Percentiles rank a stretch among this genome's conserved stretches.
Conservation (phyloP, 345 rosid species). For the Iberis pinnata region DNA sequence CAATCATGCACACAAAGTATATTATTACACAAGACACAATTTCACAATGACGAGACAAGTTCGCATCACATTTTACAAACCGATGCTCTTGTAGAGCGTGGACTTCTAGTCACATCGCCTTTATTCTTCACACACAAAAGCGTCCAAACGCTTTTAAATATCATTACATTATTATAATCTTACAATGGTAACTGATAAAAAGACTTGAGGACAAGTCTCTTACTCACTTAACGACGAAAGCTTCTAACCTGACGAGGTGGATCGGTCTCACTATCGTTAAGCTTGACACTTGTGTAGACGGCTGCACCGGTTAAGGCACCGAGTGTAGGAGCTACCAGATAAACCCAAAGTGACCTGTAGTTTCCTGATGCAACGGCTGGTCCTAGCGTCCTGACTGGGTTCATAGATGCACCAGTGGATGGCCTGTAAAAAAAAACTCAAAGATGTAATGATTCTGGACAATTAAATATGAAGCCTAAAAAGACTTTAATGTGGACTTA, state of each 20-base stretch:
- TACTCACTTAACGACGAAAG: constrained; percentile 66
- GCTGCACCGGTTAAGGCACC: constrained; percentile 81
- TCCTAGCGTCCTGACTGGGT: constrained; percentile 56
- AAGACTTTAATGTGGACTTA: constrained; percentile 18
- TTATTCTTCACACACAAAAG: constrained; percentile 24
- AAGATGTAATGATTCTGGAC: constrained; percentile 1
- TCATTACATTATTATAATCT: constrained; percentile 17
- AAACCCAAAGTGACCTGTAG: constrained; percentile 66
- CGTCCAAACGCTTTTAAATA: constrained; percentile 12
- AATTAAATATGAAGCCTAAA: not conserved
- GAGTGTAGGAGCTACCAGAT: constrained; percentile 77
- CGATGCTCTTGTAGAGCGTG: constrained; percentile 17
- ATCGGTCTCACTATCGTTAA: constrained; percentile 46
- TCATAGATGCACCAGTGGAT: constrained; percentile 64
- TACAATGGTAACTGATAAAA: constrained; percentile 18
- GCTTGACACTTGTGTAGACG: constrained; percentile 71
- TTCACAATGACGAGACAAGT: constrained; percentile 18
- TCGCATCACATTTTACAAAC: constrained; percentile 14
- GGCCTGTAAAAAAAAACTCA: constrained; percentile 41
- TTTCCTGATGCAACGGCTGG: constrained; percentile 96
- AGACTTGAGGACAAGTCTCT: constrained; percentile 14
- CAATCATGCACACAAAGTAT: constrained; percentile 14
- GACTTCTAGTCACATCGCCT: constrained; percentile 31
- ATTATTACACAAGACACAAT: constrained; percentile 24
- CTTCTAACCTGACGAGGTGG: constrained; percentile 71